phyloP scores from a whole-genome alignment of 805 yeast genomes.

The Wickerhamomyces bovis region DNA sequence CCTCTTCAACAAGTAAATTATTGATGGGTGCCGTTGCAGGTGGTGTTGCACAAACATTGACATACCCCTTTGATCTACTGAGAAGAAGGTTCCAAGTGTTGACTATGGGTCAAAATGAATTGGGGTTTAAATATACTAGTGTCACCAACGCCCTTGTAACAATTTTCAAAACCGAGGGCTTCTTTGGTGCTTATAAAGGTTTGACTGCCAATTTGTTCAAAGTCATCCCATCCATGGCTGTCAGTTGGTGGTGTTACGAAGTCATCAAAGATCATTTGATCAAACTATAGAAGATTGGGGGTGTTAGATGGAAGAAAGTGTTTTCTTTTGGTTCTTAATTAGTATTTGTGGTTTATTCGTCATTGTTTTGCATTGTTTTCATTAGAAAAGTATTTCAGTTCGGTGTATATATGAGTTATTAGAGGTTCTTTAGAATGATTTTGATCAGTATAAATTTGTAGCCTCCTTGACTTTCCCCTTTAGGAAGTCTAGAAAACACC shows the following conservation, averaged over 20 bases:
- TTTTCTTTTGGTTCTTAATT: neutral
- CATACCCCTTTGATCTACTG: constrained; percentile 87
- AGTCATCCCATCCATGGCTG: constrained; percentile 93
- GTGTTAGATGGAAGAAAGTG: too few species aligned
- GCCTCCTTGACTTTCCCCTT: neutral
- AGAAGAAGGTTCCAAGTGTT: constrained; percentile 90
- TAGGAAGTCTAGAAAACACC: constrained; percentile 7
- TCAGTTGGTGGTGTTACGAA: constrained; percentile 87
- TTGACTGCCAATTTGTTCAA: constrained; percentile 78
- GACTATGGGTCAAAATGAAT: constrained; percentile 63
- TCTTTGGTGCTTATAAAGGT: constrained; percentile 65
- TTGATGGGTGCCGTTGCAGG: constrained; percentile 82
- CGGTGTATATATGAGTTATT: neutral
- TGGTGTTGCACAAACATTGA: constrained; percentile 82
- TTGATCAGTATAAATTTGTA: too few species aligned
- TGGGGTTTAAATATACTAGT: constrained; percentile 79
- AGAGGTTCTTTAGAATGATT: neutral
- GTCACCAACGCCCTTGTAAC: constrained; percentile 67
- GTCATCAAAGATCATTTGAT: constrained; percentile 44
- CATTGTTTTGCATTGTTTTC: neutral
- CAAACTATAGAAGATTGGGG: constrained; percentile 4
- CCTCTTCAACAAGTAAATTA: constrained; percentile 49
- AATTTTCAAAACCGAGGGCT: constrained; percentile 71
- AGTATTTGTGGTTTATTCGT: neutral
- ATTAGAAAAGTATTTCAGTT: neutral